Evolutionary conservation across 352 stramenopile species (phyloP), one percentile per base, ranked within the genome.

Genomic region (Globisporangium cederbergense): DNA sequence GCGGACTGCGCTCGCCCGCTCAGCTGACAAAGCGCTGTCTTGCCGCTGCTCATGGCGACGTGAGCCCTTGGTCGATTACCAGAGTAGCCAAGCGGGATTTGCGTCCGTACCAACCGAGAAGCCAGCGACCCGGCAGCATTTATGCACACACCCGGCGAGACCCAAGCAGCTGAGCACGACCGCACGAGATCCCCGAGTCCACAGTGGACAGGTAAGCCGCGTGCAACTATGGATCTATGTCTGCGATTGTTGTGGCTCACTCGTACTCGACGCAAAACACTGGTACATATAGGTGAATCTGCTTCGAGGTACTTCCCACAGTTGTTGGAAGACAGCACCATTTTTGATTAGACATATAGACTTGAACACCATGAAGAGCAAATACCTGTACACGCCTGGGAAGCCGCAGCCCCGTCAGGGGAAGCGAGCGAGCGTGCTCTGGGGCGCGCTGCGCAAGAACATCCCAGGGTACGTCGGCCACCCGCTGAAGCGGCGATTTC

Each of bases 381-480:
- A 49, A 8, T 43, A 56, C 40, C 20, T 52, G 30, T 46, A 22
- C 16, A 9, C 38, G 4, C 22, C 36, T 13, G 56, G 47, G 4
- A 46, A 56, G 16, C 42, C 16, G 22, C 43, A 49, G 43, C 51
- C 51, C 10, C 49, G 22, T 13, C 62, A 28, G 16, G 49, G 36
- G 1, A 81, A 84, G 71, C 75, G 62, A 46, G 75, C 70, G 11
- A 77, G 71, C 40, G 58, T 73, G 36, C 71, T 91, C 3, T 91
- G 82, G 82, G 36, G 60, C 6, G 60, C 78, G 0, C 67, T 91
- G 10, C 78, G 74, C 38, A 86, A 83, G 58, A 82, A 79, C 36
- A 66, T 91, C 50, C 78, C 82, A 1, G 42, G 72, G 45, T 86
- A 84, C 49, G 61, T 89, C 4, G 71, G 73, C 4, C 20, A 61